phyloP scores from a whole-genome alignment of 2,329 filamentous ascomycete genomes.

The Ascochyta fabae region DNA sequence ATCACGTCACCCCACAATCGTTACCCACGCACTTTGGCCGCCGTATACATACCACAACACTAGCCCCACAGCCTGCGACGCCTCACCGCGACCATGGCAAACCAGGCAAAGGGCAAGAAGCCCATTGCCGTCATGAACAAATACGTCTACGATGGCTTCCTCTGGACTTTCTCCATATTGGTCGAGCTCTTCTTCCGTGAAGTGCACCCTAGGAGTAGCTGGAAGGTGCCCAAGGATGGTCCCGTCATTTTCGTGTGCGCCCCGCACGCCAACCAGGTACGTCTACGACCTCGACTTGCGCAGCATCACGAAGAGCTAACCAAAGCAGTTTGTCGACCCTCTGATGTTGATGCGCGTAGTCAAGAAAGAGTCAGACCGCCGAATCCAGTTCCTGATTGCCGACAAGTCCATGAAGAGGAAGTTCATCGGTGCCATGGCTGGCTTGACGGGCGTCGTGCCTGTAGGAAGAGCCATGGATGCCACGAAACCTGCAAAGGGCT shows the following conservation, averaged over 20 bases:
- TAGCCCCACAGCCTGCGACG: conserved; percentile 6
- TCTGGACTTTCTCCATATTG: conserved; percentile 80
- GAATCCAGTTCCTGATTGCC: conserved; percentile 90
- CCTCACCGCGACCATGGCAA: conserved; percentile 21
- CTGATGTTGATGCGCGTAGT: conserved; percentile 91
- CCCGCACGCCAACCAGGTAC: conserved; percentile 80
- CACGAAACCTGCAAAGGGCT: conserved; percentile 79
- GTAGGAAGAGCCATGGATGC: conserved; percentile 90
- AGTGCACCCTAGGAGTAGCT: conserved; percentile 91
- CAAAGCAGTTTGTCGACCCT: conserved; percentile 84
- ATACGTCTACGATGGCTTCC: conserved; percentile 78
- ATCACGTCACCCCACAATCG: conserved; percentile 22
- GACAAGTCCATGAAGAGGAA: conserved; percentile 90
- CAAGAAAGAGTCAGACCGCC: conserved; percentile 82
- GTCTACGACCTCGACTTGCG: not conserved
- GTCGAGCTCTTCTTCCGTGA: conserved; percentile 98
- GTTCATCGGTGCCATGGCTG: conserved; percentile 87
- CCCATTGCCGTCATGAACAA: conserved; percentile 64
- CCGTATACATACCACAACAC: conserved; percentile 17
- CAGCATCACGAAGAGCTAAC: conserved; percentile 16
- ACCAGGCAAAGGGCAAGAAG: conserved; percentile 39
- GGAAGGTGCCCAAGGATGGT: conserved; percentile 88
- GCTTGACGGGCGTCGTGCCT: conserved; percentile 87
- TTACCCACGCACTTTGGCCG: conserved; percentile 13
- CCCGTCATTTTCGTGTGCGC: conserved; percentile 95